phyloP scores from a whole-genome alignment of 805 yeast genomes.

The Maudiozyma barnettii region DNA sequence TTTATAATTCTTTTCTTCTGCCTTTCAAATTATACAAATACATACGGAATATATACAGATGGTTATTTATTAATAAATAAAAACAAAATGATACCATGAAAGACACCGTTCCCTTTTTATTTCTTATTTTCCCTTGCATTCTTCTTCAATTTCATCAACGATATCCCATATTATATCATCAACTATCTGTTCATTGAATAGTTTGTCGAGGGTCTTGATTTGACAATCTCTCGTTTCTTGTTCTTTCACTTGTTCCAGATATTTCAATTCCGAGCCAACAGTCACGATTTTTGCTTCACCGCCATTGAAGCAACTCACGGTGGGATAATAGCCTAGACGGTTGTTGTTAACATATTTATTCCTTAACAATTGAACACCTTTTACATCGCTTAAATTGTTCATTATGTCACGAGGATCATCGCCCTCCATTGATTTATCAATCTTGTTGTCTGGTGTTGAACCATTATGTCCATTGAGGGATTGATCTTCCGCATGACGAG shows the following conservation, averaged over 20 bases:
- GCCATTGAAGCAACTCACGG: constrained; percentile 69
- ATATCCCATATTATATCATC: constrained; percentile 80
- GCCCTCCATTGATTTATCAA: no score
- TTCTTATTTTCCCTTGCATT: no score
- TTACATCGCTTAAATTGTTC: no score
- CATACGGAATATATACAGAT: no score
- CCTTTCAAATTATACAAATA: no score
- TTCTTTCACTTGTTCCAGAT: constrained; percentile 15
- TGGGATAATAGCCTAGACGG: constrained; percentile 82
- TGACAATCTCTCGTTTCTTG: constrained; percentile 10
- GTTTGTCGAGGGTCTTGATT: constrained; percentile 44
- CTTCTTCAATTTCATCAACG: constrained; percentile 72
- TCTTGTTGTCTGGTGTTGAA: no score
- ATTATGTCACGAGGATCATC: no score
- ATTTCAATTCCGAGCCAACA: constrained; percentile 49
- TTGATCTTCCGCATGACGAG: background rate
- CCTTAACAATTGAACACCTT: constrained; percentile 12
- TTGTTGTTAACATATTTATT: constrained; percentile 63
- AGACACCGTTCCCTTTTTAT: no score
- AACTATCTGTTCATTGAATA: constrained; percentile 61
- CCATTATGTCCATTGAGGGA: no score
- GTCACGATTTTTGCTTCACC: constrained; percentile 68
- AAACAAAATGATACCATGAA: no score
- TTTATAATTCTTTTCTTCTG: background rate
- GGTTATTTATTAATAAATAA: no score